Evolutionary conservation across 768 basidiomycete genomes (phyloP).

Genomic region (Boletus reticuloceps): DNA sequence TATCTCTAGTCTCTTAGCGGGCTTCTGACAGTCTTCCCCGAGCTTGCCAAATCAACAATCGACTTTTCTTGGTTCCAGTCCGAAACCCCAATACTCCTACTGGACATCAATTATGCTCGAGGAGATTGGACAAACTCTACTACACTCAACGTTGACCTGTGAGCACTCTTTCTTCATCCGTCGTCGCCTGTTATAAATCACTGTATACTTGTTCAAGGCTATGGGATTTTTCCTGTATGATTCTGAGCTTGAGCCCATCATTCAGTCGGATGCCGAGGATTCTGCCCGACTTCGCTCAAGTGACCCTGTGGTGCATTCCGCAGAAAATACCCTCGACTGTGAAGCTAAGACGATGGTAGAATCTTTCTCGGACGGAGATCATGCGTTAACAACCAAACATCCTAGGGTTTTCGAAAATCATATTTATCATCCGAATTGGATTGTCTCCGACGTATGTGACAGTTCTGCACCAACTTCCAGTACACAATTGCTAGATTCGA

Average conservation of each 20-base stretch:
- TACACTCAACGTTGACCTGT: constrained; percentile 22
- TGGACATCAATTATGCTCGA: constrained; percentile 7
- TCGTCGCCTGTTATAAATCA: neutral
- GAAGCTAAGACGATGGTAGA: constrained; percentile 12
- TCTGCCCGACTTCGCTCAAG: neutral
- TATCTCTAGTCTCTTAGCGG: constrained; percentile 29
- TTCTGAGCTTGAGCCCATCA: constrained; percentile 17
- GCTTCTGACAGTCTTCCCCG: constrained; percentile 23
- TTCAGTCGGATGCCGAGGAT: neutral
- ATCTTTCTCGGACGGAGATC: neutral
- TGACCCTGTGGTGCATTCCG: neutral
- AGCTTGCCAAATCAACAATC: constrained; percentile 17
- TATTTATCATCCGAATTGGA: neutral
- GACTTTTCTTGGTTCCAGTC: constrained; percentile 28
- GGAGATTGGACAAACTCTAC: constrained; percentile 19
- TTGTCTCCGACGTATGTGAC: neutral
- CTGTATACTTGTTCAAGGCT: constrained; percentile 5
- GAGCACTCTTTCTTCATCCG: constrained; percentile 1
- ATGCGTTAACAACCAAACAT: constrained; percentile 10
- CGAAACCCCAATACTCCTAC: constrained; percentile 25
- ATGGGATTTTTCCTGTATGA: constrained; percentile 25
- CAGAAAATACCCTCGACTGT: neutral
- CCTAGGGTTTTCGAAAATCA: neutral
- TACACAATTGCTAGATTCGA: neutral
- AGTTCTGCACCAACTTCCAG: neutral